Evolutionary conservation across 139 green algal species (phyloP).

Genomic region (Auxenochlorella pyrenoidosa): DNA sequence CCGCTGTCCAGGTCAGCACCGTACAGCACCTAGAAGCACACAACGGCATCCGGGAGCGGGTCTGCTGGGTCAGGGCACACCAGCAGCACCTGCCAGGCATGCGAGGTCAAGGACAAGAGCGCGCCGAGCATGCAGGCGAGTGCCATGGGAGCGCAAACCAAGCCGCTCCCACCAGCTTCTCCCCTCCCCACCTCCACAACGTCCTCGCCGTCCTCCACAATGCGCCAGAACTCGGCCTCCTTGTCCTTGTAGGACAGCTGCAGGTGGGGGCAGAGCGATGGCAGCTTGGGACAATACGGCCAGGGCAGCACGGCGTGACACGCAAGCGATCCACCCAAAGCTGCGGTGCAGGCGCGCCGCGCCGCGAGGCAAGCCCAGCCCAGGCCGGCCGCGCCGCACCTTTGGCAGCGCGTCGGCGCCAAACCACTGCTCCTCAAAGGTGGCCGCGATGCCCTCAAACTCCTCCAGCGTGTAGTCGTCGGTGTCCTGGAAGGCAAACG

Average conservation of each 20-base stretch:
- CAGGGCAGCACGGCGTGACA: not conserved
- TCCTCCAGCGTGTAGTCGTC: slow-evolving; percentile 72
- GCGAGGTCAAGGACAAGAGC: not conserved
- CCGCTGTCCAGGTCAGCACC: slow-evolving; percentile 83
- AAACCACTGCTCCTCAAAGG: slow-evolving; percentile 67
- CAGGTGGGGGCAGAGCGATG: not conserved
- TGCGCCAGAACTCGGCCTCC: slow-evolving; percentile 93
- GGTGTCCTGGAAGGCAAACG: slow-evolving; percentile 59
- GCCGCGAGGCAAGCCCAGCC: no score
- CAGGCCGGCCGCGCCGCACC: slow-evolving; percentile 1
- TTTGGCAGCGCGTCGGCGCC: slow-evolving; percentile 12
- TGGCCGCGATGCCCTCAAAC: slow-evolving; percentile 62
- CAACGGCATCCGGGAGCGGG: not conserved
- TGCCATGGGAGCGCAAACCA: not conserved
- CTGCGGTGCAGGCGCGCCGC: no score
- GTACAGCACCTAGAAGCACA: slow-evolving; percentile 56
- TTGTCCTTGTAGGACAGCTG: slow-evolving; percentile 57
- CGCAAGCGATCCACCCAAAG: no score
- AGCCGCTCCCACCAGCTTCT: slow-evolving; percentile 63
- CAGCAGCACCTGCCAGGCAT: not conserved
- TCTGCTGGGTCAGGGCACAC: no score
- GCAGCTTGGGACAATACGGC: not conserved
- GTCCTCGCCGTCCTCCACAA: slow-evolving; percentile 87
- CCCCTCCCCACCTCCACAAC: slow-evolving; percentile 77
- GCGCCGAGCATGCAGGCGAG: not conserved